Conservation (phyloP, 805 yeast genomes). For the Ogataea wickerhamii region DNA sequence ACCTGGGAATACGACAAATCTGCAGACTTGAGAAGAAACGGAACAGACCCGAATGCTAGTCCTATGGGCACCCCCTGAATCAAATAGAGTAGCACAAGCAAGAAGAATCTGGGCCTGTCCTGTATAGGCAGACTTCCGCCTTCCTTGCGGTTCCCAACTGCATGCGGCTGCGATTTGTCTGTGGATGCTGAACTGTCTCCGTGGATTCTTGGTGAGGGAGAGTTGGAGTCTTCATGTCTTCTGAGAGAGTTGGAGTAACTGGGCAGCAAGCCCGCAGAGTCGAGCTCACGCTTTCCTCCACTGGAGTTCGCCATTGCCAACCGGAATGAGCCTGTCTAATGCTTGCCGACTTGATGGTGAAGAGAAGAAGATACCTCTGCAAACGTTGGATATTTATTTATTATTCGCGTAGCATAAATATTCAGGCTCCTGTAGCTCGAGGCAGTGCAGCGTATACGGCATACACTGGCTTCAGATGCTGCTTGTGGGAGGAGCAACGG, state of each 20-base stretch:
- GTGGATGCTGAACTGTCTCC: conserved; percentile 4
- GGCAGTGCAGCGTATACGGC: too few relatives aligned
- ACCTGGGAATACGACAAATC: conserved; percentile 82
- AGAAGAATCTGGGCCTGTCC: conserved; percentile 72
- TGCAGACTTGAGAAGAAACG: conserved; percentile 76
- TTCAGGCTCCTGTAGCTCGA: too few relatives aligned
- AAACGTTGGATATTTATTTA: too few relatives aligned
- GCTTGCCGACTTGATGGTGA: too few relatives aligned
- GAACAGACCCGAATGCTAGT: conserved; percentile 89
- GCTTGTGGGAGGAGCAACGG: too few relatives aligned
- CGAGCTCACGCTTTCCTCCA: conserved; percentile 4
- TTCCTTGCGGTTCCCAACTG: not conserved
- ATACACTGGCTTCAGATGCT: too few relatives aligned
- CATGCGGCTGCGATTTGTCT: conserved; percentile 1
- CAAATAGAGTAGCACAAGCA: conserved; percentile 71
- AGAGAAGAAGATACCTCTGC: too few relatives aligned
- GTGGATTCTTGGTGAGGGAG: conserved; percentile 15
- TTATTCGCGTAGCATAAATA: too few relatives aligned
- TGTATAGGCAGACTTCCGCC: conserved; percentile 24
- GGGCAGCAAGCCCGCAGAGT: conserved; percentile 6
- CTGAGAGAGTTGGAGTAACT: conserved; percentile 18
- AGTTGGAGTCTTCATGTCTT: conserved; percentile 22
- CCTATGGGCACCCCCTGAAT: conserved; percentile 98
- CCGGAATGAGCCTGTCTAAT: too few relatives aligned
- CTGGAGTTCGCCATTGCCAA: not conserved